Base-by-base conservation (phyloP, 768 basidiomycete species). In the Suillus plorans region DNA sequence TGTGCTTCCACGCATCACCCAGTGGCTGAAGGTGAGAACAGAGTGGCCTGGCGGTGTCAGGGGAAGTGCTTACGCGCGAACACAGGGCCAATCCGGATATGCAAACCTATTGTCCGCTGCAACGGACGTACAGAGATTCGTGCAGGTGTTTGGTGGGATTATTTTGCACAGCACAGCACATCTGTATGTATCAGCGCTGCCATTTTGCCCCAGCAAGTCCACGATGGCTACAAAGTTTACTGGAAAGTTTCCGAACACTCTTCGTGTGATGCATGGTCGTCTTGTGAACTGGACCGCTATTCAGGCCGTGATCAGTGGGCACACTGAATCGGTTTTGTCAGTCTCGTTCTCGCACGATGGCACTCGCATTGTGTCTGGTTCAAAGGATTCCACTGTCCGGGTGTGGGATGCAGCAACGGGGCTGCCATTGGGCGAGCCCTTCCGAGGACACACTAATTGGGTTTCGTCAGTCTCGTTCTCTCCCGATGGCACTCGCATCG, bases 131-230 rank as follows among this genome's bases (percentile, higher is more conserved):
- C 25, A 45, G 5, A 63, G 61, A 57, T 72, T 72, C 50, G 62
- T 72, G 6, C 25, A 50, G 20, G 37, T 57, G 1, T 73, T 73
- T 42, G 47, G 9, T 20, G 42, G 28, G 20, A 41, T 61, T 4
- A 69, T 72, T 20, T 36, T 62, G 14, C 63, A 71, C 28, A 70
- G 68, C 65, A 66, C 63, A 2, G 68, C 72, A 3, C 73, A 74
- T 53, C 66, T 73, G 9, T 73, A 73, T 62, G 20, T 71, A 13
- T 73, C 72, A 39, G 72, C 68, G 1, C 39, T 74, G 14, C 68
- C 72, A 31, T 73, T 74, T 60, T 58, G 66, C 20, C 72, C 72
- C 39, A 31, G 16, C 44, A 64, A 64, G 76, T 80, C 22, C 68
- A 71, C 44, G 73, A 75, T 69, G 68, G 63, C 63, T 10, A 61